Conservation (phyloP, 106 monocot species). For the Posidonia australis region DNA sequence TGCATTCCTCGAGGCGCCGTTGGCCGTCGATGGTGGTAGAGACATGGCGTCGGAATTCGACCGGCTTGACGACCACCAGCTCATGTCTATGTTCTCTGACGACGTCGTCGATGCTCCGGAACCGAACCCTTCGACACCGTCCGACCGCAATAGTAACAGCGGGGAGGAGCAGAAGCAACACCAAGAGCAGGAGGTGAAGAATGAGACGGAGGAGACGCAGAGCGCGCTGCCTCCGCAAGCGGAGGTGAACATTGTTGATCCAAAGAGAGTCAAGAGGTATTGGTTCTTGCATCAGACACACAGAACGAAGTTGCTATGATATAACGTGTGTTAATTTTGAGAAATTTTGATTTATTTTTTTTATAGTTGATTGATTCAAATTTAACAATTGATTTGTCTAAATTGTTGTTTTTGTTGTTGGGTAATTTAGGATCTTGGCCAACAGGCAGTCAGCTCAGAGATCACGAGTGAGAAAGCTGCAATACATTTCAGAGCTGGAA, state of each 20-base stretch:
- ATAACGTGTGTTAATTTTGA: neutral
- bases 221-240: constrained; percentile 1
- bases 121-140: constrained; percentile 27
- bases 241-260: constrained; percentile 23
- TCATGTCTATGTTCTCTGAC: constrained; percentile 86
- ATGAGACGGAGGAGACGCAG: constrained; percentile 40
- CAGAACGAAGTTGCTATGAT: neutral
- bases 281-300: too few relatives aligned
- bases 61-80: constrained; percentile 69
- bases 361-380: too few relatives aligned
- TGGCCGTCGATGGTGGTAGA: neutral
- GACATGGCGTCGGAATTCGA: constrained; percentile 34
- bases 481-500: constrained; percentile 84
- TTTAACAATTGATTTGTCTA: neutral
- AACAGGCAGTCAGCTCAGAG: constrained; percentile 82
- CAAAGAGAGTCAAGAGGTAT: constrained; percentile 80
- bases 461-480: constrained; percentile 72
- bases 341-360: too few relatives aligned
- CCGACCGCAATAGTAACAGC: constrained; percentile 36
- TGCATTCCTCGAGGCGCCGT: constrained; percentile 43
- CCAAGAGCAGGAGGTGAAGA: constrained; percentile 1
- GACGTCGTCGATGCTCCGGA: neutral
- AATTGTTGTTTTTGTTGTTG: neutral
- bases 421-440: constrained; percentile 43
- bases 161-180: constrained; percentile 17